These are phyloP conservation scores for Spencermartinsiella ligniputridi DNA, from an alignment of 1,139 yeast genomes.

Conservation along the genomic window DNA sequence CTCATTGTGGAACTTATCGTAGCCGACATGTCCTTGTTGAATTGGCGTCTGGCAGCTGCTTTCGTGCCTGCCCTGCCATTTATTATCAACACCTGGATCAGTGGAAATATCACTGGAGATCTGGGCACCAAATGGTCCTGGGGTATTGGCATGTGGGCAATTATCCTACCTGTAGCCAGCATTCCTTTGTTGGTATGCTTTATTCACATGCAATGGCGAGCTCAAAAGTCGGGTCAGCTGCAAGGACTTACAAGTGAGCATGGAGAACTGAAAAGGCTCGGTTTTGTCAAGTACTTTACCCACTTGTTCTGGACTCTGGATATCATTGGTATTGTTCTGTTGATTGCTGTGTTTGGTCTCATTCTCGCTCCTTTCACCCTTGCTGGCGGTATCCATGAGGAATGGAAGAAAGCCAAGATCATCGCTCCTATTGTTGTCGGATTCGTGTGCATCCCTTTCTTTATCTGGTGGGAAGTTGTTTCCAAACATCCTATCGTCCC, in stretches of 20 bases:
- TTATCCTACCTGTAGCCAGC: conserved; percentile 61
- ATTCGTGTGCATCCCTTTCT: conserved; percentile 49
- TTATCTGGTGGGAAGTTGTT: conserved; percentile 50
- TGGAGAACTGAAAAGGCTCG: conserved; percentile 28
- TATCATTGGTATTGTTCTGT: conserved; percentile 47
- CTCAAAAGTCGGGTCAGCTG: conserved; percentile 50
- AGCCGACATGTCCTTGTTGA: conserved; percentile 63
- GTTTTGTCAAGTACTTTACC: conserved; percentile 26
- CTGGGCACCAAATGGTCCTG: conserved; percentile 53
- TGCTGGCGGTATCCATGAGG: conserved; percentile 53
- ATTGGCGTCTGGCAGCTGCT: conserved; percentile 64
- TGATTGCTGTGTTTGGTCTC: conserved; percentile 51
- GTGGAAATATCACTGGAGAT: conserved; percentile 51
- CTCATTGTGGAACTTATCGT: conserved; percentile 52
- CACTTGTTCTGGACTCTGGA: conserved; percentile 48
- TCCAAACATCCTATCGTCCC: conserved; percentile 60
- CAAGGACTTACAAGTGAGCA: conserved; percentile 28
- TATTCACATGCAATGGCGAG: conserved; percentile 52
- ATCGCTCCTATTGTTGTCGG: conserved; percentile 68
- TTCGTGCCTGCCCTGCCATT: conserved; percentile 66
- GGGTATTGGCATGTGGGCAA: conserved; percentile 79
- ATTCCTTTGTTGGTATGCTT: conserved; percentile 54
- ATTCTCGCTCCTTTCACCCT: conserved; percentile 47
- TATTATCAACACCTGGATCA: conserved; percentile 72
- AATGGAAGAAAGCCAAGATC: conserved; percentile 54